Evolutionary conservation across 2,329 filamentous ascomycete genomes (phyloP).

Genomic region (Curvularia verruculosa): DNA sequence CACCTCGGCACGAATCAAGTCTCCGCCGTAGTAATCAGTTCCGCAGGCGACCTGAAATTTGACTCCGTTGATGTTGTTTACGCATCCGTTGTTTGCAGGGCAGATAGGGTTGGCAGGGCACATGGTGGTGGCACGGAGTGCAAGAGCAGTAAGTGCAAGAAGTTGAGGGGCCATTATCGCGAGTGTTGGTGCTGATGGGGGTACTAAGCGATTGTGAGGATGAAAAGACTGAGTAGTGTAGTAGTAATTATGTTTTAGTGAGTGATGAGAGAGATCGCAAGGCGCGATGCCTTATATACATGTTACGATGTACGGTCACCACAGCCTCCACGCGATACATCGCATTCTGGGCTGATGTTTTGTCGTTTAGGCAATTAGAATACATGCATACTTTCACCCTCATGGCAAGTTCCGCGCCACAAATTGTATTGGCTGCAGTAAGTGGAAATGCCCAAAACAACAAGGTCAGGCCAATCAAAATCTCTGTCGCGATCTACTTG

Average conservation of each 20-base stretch:
- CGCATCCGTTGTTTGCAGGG: not conserved
- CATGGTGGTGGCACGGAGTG: not conserved
- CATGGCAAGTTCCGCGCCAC: not conserved
- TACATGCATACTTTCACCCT: not conserved
- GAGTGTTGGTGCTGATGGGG: not conserved
- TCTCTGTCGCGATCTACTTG: not conserved
- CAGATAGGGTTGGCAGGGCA: slow-evolving; percentile 1
- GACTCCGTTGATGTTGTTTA: not conserved
- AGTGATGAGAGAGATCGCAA: not conserved
- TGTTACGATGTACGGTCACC: not conserved
- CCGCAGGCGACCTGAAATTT: slow-evolving; percentile 3
- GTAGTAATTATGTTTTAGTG: not conserved
- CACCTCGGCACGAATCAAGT: slow-evolving; percentile 1
- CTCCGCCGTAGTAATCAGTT: slow-evolving; percentile 7
- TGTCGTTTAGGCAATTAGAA: not conserved
- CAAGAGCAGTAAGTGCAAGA: not conserved
- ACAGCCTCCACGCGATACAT: not conserved
- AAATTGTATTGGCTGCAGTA: not conserved
- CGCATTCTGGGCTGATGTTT: not conserved
- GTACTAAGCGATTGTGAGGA: not conserved
- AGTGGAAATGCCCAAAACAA: not conserved
- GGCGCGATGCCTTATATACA: not conserved
- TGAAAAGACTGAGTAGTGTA: not conserved
- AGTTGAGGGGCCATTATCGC: not conserved
- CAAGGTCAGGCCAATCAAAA: not conserved